Conservation (phyloP, 2,329 filamentous ascomycete genomes). For the Tolypocladium cylindrosporum region DNA sequence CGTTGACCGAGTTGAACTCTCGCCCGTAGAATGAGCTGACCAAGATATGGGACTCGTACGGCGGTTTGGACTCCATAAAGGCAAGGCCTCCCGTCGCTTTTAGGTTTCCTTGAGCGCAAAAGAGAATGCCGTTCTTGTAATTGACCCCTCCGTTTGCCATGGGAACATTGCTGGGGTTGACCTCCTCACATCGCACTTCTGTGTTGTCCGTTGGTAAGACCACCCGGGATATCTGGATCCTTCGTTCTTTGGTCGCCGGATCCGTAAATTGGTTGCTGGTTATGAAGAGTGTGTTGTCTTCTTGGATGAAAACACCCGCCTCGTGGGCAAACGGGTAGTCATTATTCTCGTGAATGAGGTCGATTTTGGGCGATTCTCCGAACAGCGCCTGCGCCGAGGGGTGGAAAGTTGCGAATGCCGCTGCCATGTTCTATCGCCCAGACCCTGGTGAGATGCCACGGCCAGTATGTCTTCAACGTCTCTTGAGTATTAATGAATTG, state of each 20-base stretch:
- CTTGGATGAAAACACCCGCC: constrained; percentile 25
- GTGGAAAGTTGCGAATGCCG: constrained; percentile 3
- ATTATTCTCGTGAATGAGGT: constrained; percentile 25
- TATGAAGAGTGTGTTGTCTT: constrained; percentile 18
- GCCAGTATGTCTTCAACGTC: not conserved
- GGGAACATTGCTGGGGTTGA: constrained; percentile 19
- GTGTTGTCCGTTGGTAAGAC: constrained; percentile 7
- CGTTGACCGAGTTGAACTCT: constrained; percentile 39
- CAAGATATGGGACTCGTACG: constrained; percentile 17
- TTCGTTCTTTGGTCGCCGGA: constrained; percentile 8
- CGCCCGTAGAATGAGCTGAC: constrained; percentile 31
- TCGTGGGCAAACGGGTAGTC: constrained; percentile 39
- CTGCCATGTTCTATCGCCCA: not conserved
- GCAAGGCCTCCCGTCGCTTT: constrained; percentile 16
- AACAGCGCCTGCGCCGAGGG: constrained; percentile 17
- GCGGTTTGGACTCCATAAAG: constrained; percentile 20
- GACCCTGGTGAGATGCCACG: not conserved
- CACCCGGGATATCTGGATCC: constrained; percentile 19
- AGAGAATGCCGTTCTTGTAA: constrained; percentile 27
- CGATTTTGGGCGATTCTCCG: constrained; percentile 22
- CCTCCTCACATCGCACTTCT: constrained; percentile 18
- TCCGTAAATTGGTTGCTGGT: constrained; percentile 22
- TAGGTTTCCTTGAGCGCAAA: constrained; percentile 29
- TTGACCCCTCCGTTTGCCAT: constrained; percentile 42
- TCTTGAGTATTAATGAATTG: not conserved